Evolutionary conservation across 805 yeast genomes (phyloP).

Genomic region (Kodamaea lidongshanica): DNA sequence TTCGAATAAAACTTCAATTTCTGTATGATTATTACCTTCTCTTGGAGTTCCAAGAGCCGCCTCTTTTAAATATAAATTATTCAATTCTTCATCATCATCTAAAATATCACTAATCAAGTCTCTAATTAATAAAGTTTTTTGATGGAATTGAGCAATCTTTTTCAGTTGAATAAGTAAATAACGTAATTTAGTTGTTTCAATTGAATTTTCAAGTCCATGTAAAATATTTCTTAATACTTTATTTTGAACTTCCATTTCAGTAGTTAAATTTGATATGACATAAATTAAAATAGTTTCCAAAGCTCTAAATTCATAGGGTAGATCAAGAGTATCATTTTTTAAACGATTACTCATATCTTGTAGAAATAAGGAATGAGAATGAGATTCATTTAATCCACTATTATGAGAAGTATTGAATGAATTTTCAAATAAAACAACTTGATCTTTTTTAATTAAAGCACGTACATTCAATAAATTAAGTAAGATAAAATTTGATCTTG

Average conservation of each 20-base stretch:
- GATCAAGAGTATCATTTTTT: conserved; percentile 22
- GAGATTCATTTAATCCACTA: conserved; percentile 40
- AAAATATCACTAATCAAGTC: conserved; percentile 80
- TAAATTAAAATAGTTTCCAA: conserved; percentile 80
- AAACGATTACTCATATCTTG: conserved; percentile 37
- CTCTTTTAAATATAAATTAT: conserved; percentile 73
- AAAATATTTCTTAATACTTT: conserved; percentile 70
- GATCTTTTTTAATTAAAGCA: conserved; percentile 48
- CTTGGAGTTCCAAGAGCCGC: conserved; percentile 40
- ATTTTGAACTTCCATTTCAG: conserved; percentile 82
- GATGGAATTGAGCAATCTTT: conserved; percentile 74
- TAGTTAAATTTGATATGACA: conserved; percentile 68
- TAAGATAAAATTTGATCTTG: conserved; percentile 42
- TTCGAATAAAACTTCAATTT: conserved; percentile 84
- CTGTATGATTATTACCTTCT: conserved; percentile 64
- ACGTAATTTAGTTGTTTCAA: conserved; percentile 73
- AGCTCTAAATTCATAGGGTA: conserved; percentile 89
- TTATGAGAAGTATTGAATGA: conserved; percentile 10
- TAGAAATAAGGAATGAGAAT: conserved; percentile 38
- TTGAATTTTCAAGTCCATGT: conserved; percentile 70
- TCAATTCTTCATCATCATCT: conserved; percentile 82
- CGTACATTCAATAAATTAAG: conserved; percentile 45
- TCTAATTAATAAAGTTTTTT: conserved; percentile 74
- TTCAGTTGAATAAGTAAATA: conserved; percentile 79
- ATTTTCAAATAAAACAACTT: conserved; percentile 43